Base-by-base conservation (phyloP, 768 basidiomycete genomes). In the Clavulina sp. region DNA sequence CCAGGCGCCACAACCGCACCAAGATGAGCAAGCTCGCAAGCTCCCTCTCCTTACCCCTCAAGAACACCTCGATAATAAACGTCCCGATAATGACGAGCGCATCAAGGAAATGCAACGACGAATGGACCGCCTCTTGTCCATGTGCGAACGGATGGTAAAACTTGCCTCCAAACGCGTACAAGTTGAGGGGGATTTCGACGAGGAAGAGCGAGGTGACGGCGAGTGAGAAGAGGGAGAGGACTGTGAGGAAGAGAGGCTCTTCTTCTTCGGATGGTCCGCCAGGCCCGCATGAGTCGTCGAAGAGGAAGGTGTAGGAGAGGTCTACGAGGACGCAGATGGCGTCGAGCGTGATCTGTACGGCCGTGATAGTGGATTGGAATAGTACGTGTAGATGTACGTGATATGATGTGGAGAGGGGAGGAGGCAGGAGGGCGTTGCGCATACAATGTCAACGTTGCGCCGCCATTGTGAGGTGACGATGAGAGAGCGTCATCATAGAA, bases 1-100 rank as follows among this genome's bases (percentile, higher is more conserved):
- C 73, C 30, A 88, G 67, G 24, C 85, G 72, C 85, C 86, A 86
- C 13, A 88, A 63, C 63, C 85, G 84, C 28, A 88, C 66, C 19
- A 81, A 66, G 38, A 88, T 70, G 31, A 88, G 72, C 24, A 88
- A 65, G 4, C 71, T 74, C 1, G 78, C 80, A 21, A 87, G 70
- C 59, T 88, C 82, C 54, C 76, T 67, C 60, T 82, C 80, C 49
- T 66, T 71, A 2, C 85, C 84, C 58, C 71, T 73, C 13, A 88
- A 67, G 5, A 73, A 70, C 4, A 80, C 69, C 62, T 88, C 86
- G 30, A 87, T 70, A 4, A 78, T 64, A 61, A 87, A 84, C 0
- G 84, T 87, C 4, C 73, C 71, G 53, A 84, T 18, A 59, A 88
- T 78, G 54, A 88, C 72, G 38, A 72, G 47, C 5, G 77, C 75